Percentiles rank a stretch among this genome's conserved stretches.
Conservation (phyloP, 139 green algal species). For the Chlamydomonas sphaeroides region DNA sequence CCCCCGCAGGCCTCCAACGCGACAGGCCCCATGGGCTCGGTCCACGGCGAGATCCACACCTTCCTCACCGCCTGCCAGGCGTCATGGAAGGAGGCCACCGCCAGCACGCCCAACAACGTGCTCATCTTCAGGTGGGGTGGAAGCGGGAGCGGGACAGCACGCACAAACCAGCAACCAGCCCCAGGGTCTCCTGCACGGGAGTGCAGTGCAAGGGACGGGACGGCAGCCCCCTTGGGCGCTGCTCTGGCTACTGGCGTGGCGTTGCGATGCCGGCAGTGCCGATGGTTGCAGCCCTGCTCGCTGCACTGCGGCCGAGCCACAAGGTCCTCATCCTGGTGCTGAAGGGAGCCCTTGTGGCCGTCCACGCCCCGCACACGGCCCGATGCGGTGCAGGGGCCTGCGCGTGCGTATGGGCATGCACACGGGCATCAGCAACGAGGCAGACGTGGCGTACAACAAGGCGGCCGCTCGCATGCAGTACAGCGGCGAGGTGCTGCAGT, state of each 20-base stretch:
- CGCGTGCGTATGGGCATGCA: slow-evolving; percentile 59
- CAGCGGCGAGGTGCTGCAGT: slow-evolving; percentile 47
- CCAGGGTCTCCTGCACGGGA: too few species aligned
- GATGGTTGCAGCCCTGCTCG: too few species aligned
- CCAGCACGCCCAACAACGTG: slow-evolving; percentile 47
- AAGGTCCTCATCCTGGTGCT: too few species aligned
- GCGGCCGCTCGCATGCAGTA: slow-evolving; percentile 54
- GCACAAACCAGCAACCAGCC: too few species aligned
- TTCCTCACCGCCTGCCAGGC: slow-evolving; percentile 47
- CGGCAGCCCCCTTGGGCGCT: too few species aligned
- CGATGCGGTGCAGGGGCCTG: slow-evolving; percentile 51
- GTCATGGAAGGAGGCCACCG: slow-evolving; percentile 33
- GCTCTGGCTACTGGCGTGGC: too few species aligned
- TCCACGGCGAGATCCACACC: slow-evolving; percentile 8
- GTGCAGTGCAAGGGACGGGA: too few species aligned
- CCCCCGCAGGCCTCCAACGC: slow-evolving; percentile 24
- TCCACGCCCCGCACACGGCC: too few species aligned
- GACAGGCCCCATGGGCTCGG: neutral
- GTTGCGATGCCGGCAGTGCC: too few species aligned
- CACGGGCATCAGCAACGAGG: slow-evolving; percentile 37
- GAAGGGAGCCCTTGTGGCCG: too few species aligned
- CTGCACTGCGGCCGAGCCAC: too few species aligned
- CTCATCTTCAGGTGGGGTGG: slow-evolving; percentile 43
- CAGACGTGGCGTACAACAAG: slow-evolving; percentile 52
- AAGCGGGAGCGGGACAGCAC: neutral